Evolutionary conservation across 1,284 basidiomycete genomes (phyloP).

Genomic region (Naganishia cerealis): DNA sequence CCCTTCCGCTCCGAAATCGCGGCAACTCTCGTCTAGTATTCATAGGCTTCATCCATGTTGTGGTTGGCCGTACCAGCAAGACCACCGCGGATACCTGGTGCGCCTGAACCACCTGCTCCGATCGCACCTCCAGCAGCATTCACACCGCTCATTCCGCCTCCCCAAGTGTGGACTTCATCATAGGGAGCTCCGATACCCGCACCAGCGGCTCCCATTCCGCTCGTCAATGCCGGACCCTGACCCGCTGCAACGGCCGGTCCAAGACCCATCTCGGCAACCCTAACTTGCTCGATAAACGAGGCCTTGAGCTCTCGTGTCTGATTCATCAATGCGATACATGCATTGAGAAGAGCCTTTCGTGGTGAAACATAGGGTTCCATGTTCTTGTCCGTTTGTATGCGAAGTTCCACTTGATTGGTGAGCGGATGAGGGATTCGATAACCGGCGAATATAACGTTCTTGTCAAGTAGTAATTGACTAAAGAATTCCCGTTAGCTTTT

Average conservation of each 20-base stretch:
- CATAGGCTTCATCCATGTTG: conserved; percentile 16
- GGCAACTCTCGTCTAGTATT: conserved; percentile 4
- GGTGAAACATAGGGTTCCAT: conserved; percentile 62
- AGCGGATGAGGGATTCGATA: conserved; percentile 97
- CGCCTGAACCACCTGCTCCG: conserved; percentile 16
- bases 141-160: conserved; percentile 12
- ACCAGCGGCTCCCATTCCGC: background rate
- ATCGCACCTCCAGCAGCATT: conserved; percentile 21
- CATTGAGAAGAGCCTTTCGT: conserved; percentile 76
- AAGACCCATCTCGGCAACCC: conserved; percentile 17
- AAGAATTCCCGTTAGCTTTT: background rate
- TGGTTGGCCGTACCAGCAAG: background rate
- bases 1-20: background rate
- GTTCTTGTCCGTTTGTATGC: conserved; percentile 80
- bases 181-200: conserved; percentile 24
- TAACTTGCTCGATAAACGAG: conserved; percentile 26
- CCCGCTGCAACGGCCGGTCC: background rate
- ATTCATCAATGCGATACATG: conserved; percentile 74
- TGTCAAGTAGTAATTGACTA: conserved; percentile 82
- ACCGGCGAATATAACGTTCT: conserved; percentile 87
- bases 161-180: conserved; percentile 21
- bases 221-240: conserved; percentile 15
- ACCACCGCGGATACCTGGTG: conserved; percentile 17
- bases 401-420: conserved; percentile 88
- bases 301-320: conserved; percentile 27